Evolutionary conservation across 306 rosid species (phyloP).

Genomic region (Pachyrhizus erosus): DNA sequence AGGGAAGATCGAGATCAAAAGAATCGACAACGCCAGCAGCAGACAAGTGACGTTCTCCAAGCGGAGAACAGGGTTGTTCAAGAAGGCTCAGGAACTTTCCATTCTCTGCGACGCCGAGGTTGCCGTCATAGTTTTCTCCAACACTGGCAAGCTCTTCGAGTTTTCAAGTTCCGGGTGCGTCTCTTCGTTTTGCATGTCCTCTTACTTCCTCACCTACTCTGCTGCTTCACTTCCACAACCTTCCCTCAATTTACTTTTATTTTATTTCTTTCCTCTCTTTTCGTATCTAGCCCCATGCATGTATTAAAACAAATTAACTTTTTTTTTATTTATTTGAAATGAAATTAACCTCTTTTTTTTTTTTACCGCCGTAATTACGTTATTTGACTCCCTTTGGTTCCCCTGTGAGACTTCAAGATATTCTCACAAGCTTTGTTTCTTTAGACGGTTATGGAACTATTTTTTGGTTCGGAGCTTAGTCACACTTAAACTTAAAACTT

Average conservation of each 20-base stretch:
- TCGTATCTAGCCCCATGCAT: not conserved
- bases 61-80: constrained; percentile 85
- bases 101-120: constrained; percentile 97
- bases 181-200: not conserved
- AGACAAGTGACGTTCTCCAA: constrained; percentile 98
- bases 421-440: too few relatives aligned
- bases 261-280: not conserved
- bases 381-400: too few relatives aligned
- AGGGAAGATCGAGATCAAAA: constrained; percentile 55
- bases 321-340: too few relatives aligned
- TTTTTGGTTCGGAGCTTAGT: too few relatives aligned
- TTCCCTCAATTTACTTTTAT: too few relatives aligned
- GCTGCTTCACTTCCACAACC: too few relatives aligned
- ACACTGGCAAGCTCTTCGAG: constrained; percentile 93
- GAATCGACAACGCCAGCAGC: constrained; percentile 91
- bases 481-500: too few relatives aligned
- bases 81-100: constrained; percentile 92
- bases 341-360: too few relatives aligned
- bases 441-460: too few relatives aligned
- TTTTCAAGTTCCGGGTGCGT: constrained; percentile 84
- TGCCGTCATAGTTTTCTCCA: constrained; percentile 96
- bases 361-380: too few relatives aligned
- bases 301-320: not conserved
- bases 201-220: not conserved
- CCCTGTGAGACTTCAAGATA: too few relatives aligned